phyloP scores from a whole-genome alignment of 441 rosid genomes.

The Bruguiera hainesii region DNA sequence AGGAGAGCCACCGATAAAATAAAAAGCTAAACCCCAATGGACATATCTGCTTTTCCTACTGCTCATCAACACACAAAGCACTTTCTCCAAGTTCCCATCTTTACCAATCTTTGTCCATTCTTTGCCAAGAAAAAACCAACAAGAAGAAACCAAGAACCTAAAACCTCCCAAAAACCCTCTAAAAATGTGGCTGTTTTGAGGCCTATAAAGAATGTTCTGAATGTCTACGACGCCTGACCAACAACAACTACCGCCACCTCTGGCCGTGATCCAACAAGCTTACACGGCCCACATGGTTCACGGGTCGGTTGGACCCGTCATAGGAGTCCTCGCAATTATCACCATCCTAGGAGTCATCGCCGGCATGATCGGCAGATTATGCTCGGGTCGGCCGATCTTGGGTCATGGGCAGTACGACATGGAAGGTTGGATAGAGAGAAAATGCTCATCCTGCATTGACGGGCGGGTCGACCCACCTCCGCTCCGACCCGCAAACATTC shows the following conservation, averaged over 20 bases:
- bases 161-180: slow-evolving; percentile 19
- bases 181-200: neutral
- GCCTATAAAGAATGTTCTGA: neutral
- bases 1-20: neutral
- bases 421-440: slow-evolving; percentile 64
- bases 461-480: slow-evolving; percentile 41
- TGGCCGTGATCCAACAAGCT: slow-evolving; percentile 32
- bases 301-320: slow-evolving; percentile 65
- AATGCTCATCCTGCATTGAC: slow-evolving; percentile 62
- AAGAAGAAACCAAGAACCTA: neutral
- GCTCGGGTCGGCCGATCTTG: slow-evolving; percentile 50
- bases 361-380: slow-evolving; percentile 59
- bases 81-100: slow-evolving; percentile 10
- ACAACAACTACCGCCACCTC: slow-evolving; percentile 27
- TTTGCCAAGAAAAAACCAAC: neutral
- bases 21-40: neutral
- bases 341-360: slow-evolving; percentile 55
- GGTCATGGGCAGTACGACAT: slow-evolving; percentile 52
- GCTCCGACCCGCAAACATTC: slow-evolving; percentile 23
- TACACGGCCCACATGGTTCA: slow-evolving; percentile 36
- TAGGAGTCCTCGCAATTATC: slow-evolving; percentile 57
- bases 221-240: slow-evolving; percentile 41
- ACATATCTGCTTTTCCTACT: neutral
- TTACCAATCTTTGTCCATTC: neutral
- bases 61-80: neutral